Evolutionary conservation across 768 basidiomycete species (phyloP), one percentile per base, ranked within the genome.

Genomic region (Filobasidium floriforme): DNA sequence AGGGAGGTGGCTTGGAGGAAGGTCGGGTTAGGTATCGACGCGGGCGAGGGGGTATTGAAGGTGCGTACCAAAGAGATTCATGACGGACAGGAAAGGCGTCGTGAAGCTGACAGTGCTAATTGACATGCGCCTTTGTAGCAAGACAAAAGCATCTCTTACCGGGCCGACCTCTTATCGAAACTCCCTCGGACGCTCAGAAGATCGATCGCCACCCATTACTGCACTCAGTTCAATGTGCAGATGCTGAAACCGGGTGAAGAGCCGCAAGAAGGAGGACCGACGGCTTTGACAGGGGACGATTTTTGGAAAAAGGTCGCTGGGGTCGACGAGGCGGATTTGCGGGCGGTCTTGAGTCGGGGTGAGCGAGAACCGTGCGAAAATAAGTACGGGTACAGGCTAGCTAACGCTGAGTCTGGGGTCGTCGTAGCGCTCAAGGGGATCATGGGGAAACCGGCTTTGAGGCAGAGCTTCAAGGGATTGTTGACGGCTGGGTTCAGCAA

Each of bases 391-490:
- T 57, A 18, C 1, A 19, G 32, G 5, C 40, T 40, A 9, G 5
- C 28, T 37, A 5, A 26, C 12, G n/a, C 3, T 22, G 28, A 41
- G n/a, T 32, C 28, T 9, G 29, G n/a, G 29, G n/a, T 60, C 9
- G 43, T 44, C 46, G 9, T 22, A 65, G 64, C 52, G 41, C 22
- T 65, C 15, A 59, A 60, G 44, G 79, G 80, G 22, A 91, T 92
- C 74, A 91, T 94, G 51, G 83, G 88, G 69, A 83, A 85, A 70
- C 91, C 92, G 6, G 90, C 92, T 15, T 85, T 89, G 0, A 81
- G 89, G 10, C 92, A 97, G 80, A 83, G 88, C 5, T 70, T 90
- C 66, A 97, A 96, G 79, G 92, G 92, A 29, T 74, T 97, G 59
- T 84, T 88, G 22, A 91, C 87, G 65, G 89, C 89, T 10, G 92